Evolutionary conservation across 495 filamentous ascomycete species (phyloP).

Genomic region (Baudoinia panamericana): DNA sequence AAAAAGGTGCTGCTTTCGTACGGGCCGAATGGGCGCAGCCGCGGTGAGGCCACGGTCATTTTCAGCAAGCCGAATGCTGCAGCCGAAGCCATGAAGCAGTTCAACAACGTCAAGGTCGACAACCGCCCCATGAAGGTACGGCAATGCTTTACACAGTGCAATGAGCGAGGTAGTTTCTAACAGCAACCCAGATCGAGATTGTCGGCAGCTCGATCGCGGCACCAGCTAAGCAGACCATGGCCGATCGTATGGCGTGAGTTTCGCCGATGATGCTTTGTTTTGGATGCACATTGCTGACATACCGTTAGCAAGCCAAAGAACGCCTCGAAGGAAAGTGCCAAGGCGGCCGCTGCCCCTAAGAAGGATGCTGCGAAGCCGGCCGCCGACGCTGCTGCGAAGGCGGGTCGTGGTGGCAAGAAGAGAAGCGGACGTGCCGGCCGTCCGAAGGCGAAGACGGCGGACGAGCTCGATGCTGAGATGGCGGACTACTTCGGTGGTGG

Average conservation of each 20-base stretch:
- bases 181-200: conserved; percentile 67
- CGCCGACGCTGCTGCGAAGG: conserved; percentile 49
- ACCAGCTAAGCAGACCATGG: conserved; percentile 58
- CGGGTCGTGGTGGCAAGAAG: conserved; percentile 45
- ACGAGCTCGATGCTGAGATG: conserved; percentile 92
- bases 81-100: conserved; percentile 61
- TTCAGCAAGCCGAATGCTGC: conserved; percentile 69
- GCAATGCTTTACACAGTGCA: background rate
- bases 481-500: conserved; percentile 64
- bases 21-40: conserved; percentile 79
- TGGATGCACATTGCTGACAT: background rate
- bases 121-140: conserved; percentile 76
- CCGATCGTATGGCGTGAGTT: conserved; percentile 69
- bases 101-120: conserved; percentile 83
- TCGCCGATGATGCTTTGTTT: background rate
- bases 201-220: conserved; percentile 59
- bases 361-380: conserved; percentile 46
- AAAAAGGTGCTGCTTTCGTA: conserved; percentile 82
- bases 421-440: conserved; percentile 41
- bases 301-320: conserved; percentile 9
- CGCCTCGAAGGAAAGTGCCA: conserved; percentile 9
- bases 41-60: conserved; percentile 69
- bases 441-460: conserved; percentile 74
- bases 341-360: conserved; percentile 7
- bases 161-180: conserved; percentile 1